Evolutionary conservation across 371 early-diverging fungal genomes (phyloP), one percentile per base, ranked within the genome.

Genomic region (Basidiobolus meristosporus): DNA sequence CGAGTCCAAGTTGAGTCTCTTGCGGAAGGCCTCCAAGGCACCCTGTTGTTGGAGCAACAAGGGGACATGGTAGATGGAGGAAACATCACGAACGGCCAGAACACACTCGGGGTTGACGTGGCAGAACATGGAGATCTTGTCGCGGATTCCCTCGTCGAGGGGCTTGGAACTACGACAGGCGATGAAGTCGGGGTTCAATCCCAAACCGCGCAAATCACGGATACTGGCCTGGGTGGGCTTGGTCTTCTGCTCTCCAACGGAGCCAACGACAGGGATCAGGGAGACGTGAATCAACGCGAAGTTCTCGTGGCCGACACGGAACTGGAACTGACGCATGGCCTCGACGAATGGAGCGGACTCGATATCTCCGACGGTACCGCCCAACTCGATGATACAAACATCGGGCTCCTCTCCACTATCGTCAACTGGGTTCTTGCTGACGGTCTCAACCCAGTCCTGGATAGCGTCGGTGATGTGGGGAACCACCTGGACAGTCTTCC

Each of bases 281-380:
- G 98, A 97, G 11, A 98, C 98, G 52, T 93, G 93, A 47, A 98
- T 89, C 50, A 96, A 57, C 44, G 82, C 82, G 54, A 97, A 97
- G 72, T 97, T 95, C 31, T 90, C 90, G 48, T 77, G 80, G n/a
- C 93, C 97, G 14, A 96, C 93, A 47, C 93, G 86, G 72, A 85
- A 87, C 56, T 95, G 90, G 75, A 98, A 91, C 60, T 98, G 98
- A 51, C 98, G 81, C 82, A 98, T 85, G 32, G 98, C 97, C 62
- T 98, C 98, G 43, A 97, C 80, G 54, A 96, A 98, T 31, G 97
- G 96, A 38, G 90, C 91, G 7, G 95, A 91, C 63, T 98, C 99
- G 52, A 92, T 90, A 59, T 98, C 98, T 50, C 98, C 98, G 6
- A 99, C 92, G 22, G 98, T 95, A 40, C 99, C 99, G 45, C 99